phyloP scores from a whole-genome alignment of 345 rosid genomes.

The Viola odorata region DNA sequence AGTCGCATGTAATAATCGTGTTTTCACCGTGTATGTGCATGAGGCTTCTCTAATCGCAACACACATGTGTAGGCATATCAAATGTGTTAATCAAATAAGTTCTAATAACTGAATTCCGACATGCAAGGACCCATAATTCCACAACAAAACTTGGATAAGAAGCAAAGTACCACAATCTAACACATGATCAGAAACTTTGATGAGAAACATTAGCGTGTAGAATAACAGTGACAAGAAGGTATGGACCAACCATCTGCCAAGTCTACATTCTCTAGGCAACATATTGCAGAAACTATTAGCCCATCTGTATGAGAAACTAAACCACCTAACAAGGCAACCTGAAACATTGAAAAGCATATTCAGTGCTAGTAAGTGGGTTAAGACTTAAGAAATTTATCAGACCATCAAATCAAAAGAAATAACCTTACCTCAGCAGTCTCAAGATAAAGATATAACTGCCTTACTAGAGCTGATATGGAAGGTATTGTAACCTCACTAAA shows the following conservation, averaged over 20 bases:
- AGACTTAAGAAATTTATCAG: neutral
- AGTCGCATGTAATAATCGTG: neutral
- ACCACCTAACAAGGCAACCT: slow-evolving; percentile 79
- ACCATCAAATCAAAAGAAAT: slow-evolving; percentile 20
- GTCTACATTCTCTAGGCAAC: slow-evolving; percentile 45
- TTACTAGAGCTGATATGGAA: slow-evolving; percentile 44
- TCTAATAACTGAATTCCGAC: too few relatives aligned
- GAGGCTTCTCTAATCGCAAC: neutral
- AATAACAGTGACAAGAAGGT: neutral
- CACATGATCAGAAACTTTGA: too few relatives aligned
- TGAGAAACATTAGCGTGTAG: too few relatives aligned
- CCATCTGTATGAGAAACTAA: slow-evolving; percentile 75
- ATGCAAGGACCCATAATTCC: too few relatives aligned
- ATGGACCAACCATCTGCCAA: slow-evolving; percentile 49
- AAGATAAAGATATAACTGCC: slow-evolving; percentile 68
- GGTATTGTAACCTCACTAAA: slow-evolving; percentile 88
- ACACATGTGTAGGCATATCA: neutral
- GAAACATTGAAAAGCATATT: slow-evolving; percentile 23
- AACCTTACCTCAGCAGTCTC: slow-evolving; percentile 80
- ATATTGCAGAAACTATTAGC: slow-evolving; percentile 54
- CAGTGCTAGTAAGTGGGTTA: slow-evolving; percentile 4
- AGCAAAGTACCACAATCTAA: too few relatives aligned
- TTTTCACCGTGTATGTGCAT: neutral
- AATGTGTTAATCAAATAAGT: too few relatives aligned
- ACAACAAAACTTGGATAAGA: too few relatives aligned